phyloP scores from a whole-genome alignment of 2,329 filamentous ascomycete genomes.

The Colletotrichum lini region DNA sequence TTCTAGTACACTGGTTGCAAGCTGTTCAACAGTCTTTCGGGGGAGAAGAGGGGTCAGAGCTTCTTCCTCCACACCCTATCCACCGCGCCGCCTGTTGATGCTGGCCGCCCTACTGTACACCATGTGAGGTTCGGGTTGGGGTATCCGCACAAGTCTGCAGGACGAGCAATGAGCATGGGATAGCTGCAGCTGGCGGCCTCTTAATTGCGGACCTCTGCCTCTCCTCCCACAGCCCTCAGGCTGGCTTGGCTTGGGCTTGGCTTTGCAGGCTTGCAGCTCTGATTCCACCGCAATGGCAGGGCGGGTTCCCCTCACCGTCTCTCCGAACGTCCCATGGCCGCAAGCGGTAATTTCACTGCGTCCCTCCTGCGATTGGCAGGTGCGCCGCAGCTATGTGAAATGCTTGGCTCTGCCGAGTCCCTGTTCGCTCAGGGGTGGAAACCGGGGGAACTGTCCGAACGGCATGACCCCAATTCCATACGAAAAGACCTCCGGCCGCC shows the following conservation, averaged over 20 bases:
- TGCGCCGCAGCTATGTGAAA: constrained; percentile 27
- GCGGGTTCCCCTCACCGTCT: constrained; percentile 31
- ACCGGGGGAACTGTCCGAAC: constrained; percentile 32
- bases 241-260: constrained; percentile 17
- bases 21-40: constrained; percentile 20
- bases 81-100: constrained; percentile 15
- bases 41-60: constrained; percentile 14
- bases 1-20: constrained; percentile 28
- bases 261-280: constrained; percentile 28
- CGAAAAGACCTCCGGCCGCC: constrained; percentile 28
- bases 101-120: constrained; percentile 6
- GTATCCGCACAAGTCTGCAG: constrained; percentile 38
- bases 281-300: constrained; percentile 18
- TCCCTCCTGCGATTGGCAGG: constrained; percentile 33
- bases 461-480: constrained; percentile 27
- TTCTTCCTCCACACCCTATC: constrained; percentile 31
- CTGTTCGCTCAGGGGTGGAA: constrained; percentile 32
- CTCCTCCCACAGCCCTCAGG: constrained; percentile 19
- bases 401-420: constrained; percentile 37
- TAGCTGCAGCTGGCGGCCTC: constrained; percentile 42
- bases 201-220: constrained; percentile 38
- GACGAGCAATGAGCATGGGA: constrained; percentile 23
- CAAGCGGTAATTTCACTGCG: constrained; percentile 31
- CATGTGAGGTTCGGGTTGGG: constrained; percentile 34
- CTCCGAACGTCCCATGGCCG: constrained; percentile 19